A percentile compares a stretch with the other conserved stretches of the same genome.
Conservation (phyloP, 1,139 yeast genomes). For the Schwanniomyces etchellsii region DNA sequence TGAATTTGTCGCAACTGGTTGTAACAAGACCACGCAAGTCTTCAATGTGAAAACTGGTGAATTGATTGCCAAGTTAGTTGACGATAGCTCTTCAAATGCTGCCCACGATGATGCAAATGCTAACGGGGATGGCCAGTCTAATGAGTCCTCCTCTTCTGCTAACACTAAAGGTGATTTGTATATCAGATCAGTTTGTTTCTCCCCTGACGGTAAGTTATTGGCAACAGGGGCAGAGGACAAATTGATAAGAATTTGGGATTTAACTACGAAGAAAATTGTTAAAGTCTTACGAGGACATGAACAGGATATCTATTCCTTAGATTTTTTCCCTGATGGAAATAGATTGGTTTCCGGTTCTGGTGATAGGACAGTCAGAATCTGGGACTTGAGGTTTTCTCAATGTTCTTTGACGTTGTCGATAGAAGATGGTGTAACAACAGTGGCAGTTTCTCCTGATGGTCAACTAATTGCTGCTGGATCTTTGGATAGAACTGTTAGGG, state of each 20-base stretch:
- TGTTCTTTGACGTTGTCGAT: constrained; percentile 85
- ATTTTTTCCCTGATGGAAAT: constrained; percentile 92
- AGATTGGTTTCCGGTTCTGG: constrained; percentile 95
- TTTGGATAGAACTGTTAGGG: constrained; percentile 90
- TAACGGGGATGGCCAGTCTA: constrained; percentile 14
- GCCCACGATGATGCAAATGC: constrained; percentile 26
- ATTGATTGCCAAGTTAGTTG: constrained; percentile 78
- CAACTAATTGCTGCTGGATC: constrained; percentile 94
- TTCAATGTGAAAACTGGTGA: constrained; percentile 92
- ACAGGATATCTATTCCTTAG: constrained; percentile 94
- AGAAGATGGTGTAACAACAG: constrained; percentile 98
- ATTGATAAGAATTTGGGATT: constrained; percentile 94
- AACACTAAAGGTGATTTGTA: constrained; percentile 73
- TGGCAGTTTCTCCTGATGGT: constrained; percentile 95
- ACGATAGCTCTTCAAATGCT: constrained; percentile 53
- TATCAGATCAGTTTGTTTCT: constrained; percentile 91
- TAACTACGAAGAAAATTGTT: constrained; percentile 78
- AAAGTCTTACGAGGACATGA: constrained; percentile 92
- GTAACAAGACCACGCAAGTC: constrained; percentile 94
- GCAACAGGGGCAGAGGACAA: constrained; percentile 99
- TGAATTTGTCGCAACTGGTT: constrained; percentile 91
- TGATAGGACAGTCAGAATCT: constrained; percentile 91
- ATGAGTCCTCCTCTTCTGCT: constrained; percentile 22
- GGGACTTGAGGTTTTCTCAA: constrained; percentile 93
- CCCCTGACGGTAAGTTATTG: constrained; percentile 91